Base-by-base conservation (phyloP, 192 early-diverging fungal genomes). In the Backusella tarrabulga region DNA sequence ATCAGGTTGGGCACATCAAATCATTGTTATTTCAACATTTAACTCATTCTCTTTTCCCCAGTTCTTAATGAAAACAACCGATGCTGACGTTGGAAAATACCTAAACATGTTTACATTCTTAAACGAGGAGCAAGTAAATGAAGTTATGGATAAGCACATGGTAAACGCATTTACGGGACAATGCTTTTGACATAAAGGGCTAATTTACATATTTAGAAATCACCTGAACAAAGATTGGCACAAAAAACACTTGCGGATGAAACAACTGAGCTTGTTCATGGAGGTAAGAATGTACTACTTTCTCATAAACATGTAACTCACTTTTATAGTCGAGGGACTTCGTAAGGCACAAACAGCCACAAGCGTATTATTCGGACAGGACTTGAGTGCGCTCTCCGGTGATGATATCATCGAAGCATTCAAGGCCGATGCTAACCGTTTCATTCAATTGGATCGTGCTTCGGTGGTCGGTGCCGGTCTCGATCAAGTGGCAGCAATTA, bases 231-330 rank as follows among this genome's bases (percentile, higher is more conserved):
- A 34, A 94, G 93, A 52, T 9, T 84, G 6, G 95, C 95, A 1
- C 97, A 98, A 71, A 85, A 86, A 34, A 69, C 83, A 21, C 90
- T 98, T 17, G 96, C 97, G 1, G 83, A 82, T 8, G 94, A 98
- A 81, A 92, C 92, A 34, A 98, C 96, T 29, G 94, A 95, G 78
- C 85, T 98, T 17, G 92, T 98, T 6, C 97, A 98, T 74, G 96
- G 97, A 72, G 80, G 89, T 90, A 81, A 81, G 12, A 63, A 15
- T 38, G 36, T n/a, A 41, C 9, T 23, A 41, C 35, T 40, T 70
- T 23, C 19, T 35, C 36, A 41, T 38, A 12, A 38, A 70, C 44
- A 44, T 5, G 50, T 17, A 29, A 26, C 26, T 50, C 11, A 70
- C 36, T 17, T 40, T 38, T 21, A 60, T 81, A 92, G 90, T 60